Base-by-base conservation (phyloP, 2,329 filamentous ascomycete genomes). In the Furcasterigmium sp. region DNA sequence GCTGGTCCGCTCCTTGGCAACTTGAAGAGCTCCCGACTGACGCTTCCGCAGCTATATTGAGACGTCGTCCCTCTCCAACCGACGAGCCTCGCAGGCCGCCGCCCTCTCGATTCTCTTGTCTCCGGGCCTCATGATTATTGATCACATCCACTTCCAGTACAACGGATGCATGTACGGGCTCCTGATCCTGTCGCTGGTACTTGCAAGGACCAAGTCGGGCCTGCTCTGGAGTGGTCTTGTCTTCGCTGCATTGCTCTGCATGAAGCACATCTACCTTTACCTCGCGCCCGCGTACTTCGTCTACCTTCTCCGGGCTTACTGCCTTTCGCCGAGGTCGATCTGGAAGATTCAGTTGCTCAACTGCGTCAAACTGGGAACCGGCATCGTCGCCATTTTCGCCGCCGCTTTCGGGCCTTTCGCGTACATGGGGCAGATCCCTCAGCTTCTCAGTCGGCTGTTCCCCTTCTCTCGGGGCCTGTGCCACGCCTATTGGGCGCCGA, bases 121-220 rank as follows among this genome's bases (percentile, higher is more conserved):
- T 1, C 93, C 93, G 0, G 93, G 91, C 2, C 78, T 98, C 28
- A 74, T 98, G 47, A 94, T 98, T 60, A 97, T 98, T 62, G 93
- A 98, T 59, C 93, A 98, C 62, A 91, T 96, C 51, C 91, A 96
- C 64, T 98, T 98, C 64, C 93, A 98, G 71, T 98, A 98, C 71
- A 98, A 98, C 69, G 91, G 93, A 32, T 90, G 91, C 67, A 81
- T 98, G 67, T 98, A 97, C 61, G 93, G 93, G 29, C 71, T 97
- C 35, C 72, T 98, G 40, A 78, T 97, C 29, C 73, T 91, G 42
- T 97, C 93, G 3, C 75, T 98, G 38, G 85, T 94, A 2, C 69
- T 94, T 46, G 89, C 90, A 7, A 82, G 88, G 40, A 80, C 84
- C 54, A 80, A 78, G 57, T 84, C 84, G 3, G 86, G 86, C 0